A percentile compares a stretch with the other conserved stretches of the same genome.
phyloP scores from a whole-genome alignment of 805 yeast species.

The Candida palmyrensis region DNA sequence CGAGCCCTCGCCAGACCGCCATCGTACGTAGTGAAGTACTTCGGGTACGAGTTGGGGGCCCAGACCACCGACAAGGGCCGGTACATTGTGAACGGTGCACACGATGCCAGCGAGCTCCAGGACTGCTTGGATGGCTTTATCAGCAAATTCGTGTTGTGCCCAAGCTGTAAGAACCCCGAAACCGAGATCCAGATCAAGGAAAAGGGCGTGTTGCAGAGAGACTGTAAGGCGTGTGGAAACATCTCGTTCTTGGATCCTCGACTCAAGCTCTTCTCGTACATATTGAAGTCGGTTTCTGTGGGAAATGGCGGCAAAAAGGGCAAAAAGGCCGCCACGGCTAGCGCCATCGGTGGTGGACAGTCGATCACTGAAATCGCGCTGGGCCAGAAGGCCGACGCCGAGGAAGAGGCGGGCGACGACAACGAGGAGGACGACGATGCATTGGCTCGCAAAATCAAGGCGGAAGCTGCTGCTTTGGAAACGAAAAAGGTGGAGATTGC shows the following conservation, averaged over 20 bases:
- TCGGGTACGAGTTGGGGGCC: slow-evolving; percentile 96
- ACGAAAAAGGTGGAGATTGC: slow-evolving; percentile 48
- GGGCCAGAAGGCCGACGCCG: slow-evolving; percentile 30
- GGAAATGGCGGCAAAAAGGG: slow-evolving; percentile 59
- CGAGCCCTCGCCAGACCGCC: slow-evolving; percentile 93
- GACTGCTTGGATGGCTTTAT: slow-evolving; percentile 94
- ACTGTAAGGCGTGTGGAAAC: slow-evolving; percentile 98
- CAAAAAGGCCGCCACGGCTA: slow-evolving; percentile 80
- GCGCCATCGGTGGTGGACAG: slow-evolving; percentile 85
- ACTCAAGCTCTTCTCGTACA: slow-evolving; percentile 81
- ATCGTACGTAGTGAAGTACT: slow-evolving; percentile 84
- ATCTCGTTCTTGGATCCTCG: slow-evolving; percentile 78
- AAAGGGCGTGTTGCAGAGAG: slow-evolving; percentile 72
- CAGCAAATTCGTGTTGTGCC: slow-evolving; percentile 87
- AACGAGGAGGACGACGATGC: slow-evolving; percentile 79
- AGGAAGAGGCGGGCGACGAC: slow-evolving; percentile 42
- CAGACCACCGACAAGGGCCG: slow-evolving; percentile 84
- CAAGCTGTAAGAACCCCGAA: slow-evolving; percentile 94
- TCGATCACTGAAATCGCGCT: slow-evolving; percentile 76
- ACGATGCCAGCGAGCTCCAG: slow-evolving; percentile 84
- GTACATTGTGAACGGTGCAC: slow-evolving; percentile 90
- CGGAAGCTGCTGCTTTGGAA: slow-evolving; percentile 71
- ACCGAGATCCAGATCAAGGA: slow-evolving; percentile 82
- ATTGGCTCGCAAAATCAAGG: slow-evolving; percentile 71
- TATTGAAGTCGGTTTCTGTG: slow-evolving; percentile 79